Percentiles rank a stretch among this genome's conserved stretches.
Evolutionary conservation across 2,329 filamentous ascomycete species (phyloP).

Genomic region (Colletotrichum destructivum): DNA sequence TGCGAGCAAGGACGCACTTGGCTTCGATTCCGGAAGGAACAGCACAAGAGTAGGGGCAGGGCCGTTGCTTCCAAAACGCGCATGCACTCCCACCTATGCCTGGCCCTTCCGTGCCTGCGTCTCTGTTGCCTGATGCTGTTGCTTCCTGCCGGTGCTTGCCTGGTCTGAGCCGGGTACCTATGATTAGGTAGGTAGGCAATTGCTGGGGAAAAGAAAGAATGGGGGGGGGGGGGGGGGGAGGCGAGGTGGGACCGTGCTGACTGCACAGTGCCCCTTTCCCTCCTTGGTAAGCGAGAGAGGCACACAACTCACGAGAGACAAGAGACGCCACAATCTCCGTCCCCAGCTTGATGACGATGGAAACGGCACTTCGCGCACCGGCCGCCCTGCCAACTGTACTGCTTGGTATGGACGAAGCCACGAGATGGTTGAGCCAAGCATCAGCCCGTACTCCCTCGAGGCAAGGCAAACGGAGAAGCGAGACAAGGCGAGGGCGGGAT

Average conservation of each 20-base stretch:
- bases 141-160: constrained; percentile 1
- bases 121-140: constrained; percentile 2
- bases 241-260: constrained; percentile 23
- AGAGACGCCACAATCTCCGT: constrained; percentile 41
- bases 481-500: constrained; percentile 2
- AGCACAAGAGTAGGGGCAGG: constrained; percentile 1
- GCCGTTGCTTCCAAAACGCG: constrained; percentile 25
- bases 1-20: background rate
- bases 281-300: constrained; percentile 5
- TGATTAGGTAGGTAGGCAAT: background rate
- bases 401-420: background rate
- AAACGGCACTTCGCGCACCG: constrained; percentile 18
- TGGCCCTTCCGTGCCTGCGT: constrained; percentile 34
- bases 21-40: background rate
- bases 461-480: background rate
- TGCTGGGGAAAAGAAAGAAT: background rate
- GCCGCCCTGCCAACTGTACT: constrained; percentile 27
- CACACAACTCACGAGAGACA: constrained; percentile 23
- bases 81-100: constrained; percentile 5
- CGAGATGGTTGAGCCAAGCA: background rate
- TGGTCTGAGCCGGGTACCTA: constrained; percentile 1
- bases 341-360: constrained; percentile 40
- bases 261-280: constrained; percentile 12
- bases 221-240: background rate
- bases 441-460: background rate